Conservation (phyloP, 2,329 filamentous ascomycete species). For the Stemphylium beticola region DNA sequence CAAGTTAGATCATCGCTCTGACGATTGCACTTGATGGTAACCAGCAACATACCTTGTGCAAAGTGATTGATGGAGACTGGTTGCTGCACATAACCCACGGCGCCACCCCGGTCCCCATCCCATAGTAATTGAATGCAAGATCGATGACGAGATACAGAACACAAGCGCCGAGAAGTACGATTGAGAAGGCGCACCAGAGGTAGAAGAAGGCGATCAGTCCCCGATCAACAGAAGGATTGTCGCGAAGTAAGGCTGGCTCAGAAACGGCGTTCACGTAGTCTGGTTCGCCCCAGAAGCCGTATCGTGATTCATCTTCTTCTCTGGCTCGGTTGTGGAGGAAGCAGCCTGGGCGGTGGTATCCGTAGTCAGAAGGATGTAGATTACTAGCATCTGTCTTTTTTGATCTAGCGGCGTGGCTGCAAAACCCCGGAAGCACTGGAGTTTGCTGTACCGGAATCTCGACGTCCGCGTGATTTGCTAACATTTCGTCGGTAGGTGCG, state of each 20-base stretch:
- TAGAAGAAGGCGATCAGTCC: conserved; percentile 1
- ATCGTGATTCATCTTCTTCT: conserved; percentile 16
- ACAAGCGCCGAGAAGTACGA: conserved; percentile 4
- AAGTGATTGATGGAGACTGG: background rate
- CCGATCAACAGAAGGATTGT: background rate
- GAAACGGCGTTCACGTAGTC: background rate
- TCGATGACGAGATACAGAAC: conserved; percentile 8
- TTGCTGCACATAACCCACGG: conserved; percentile 5
- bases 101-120: conserved; percentile 11
- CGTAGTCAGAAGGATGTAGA: too few relatives aligned
- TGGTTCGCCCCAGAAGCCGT: conserved; percentile 19
- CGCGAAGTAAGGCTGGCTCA: background rate
- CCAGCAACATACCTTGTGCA: background rate
- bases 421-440: conserved; percentile 24
- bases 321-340: background rate
- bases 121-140: conserved; percentile 6
- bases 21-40: too few relatives aligned
- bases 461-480: conserved; percentile 2
- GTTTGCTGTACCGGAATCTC: conserved; percentile 17
- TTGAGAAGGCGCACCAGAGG: conserved; percentile 7
- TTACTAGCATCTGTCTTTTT: too few relatives aligned
- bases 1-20: too few relatives aligned
- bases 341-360: too few relatives aligned
- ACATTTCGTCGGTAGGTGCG: conserved; percentile 1
- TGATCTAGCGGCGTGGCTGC: background rate